Evolutionary conservation across 345 rosid genomes (phyloP).

Genomic region (Clausena lansium): DNA sequence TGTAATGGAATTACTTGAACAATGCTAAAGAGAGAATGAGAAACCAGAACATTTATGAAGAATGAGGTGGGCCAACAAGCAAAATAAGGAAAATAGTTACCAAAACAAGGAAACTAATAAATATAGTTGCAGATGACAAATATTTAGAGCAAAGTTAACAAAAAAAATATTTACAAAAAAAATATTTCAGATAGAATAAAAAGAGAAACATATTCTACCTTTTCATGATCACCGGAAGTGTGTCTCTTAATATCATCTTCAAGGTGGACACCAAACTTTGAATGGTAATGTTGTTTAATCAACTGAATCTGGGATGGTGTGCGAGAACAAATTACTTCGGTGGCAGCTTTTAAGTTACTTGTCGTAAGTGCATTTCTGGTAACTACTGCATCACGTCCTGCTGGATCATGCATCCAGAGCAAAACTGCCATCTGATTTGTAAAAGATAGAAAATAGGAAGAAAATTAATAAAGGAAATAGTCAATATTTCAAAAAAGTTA

Average conservation of each 20-base stretch:
- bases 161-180: background rate
- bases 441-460: background rate
- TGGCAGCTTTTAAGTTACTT: constrained; percentile 34
- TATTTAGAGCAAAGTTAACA: background rate
- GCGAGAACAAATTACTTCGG: constrained; percentile 67
- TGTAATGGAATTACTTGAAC: background rate
- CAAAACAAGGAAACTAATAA: background rate
- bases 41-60: background rate
- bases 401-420: constrained; percentile 68
- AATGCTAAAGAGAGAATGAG: background rate
- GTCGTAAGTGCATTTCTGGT: constrained; percentile 33
- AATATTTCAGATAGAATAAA: background rate
- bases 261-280: constrained; percentile 39
- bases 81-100: background rate
- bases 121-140: background rate
- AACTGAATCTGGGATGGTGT: constrained; percentile 60
- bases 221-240: constrained; percentile 52
- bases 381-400: constrained; percentile 60
- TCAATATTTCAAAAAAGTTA: background rate
- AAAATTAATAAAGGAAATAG: background rate
- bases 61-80: background rate
- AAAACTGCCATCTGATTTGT: constrained; percentile 50
- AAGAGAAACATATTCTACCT: constrained; percentile 29
- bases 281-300: constrained; percentile 53
- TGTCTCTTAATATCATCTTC: constrained; percentile 46